Evolutionary conservation across 306 rosid species (phyloP), one percentile per base, ranked within the genome.

Genomic region (Betula pendula): DNA sequence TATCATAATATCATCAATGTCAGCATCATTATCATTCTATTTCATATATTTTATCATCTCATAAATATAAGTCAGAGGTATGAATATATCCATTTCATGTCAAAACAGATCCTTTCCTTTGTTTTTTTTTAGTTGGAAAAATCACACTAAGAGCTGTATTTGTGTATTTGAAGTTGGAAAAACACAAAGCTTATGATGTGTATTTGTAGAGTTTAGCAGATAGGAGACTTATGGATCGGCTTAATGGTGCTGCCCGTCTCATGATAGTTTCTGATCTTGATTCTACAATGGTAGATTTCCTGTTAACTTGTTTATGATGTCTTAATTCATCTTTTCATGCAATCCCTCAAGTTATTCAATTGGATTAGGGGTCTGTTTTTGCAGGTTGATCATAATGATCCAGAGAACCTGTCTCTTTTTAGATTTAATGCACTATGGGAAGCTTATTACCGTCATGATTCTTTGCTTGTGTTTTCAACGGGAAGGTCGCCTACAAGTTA

Each of bases 231-330:
- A 87, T 91, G 98, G 87, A 88, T 79, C 81, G 89, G 17, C 82
- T 91, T 66, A 75, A 63, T 81, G 86, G 75, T 76, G 45, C 92
- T 49, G 82, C 97, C 45, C 80, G 84, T 75, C 92, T 91, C 71
- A 87, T 91, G 97, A 83, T 91, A 44, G 98, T 91, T 76, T 89
- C 98, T 2, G 97, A 93, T 83, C 98, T 91, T 71, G 98, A 93
- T 87, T 80, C 69, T 79, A 93, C 98, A 40, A 85, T 93, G 95
- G 98, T 90, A 83, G 8, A 13, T 74, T 27, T 81, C 72, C 29
- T 24, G 17, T 68, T 49, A 14, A 79, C n/a, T 72, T 82, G 74
- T 75, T 44, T 42, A 44, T 44, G 38, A 1, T 27, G 9, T 50
- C 71, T 27, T 35, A 45, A 20, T 62, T 68, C 43, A 25, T 35